These are phyloP conservation scores for Conidiobolus incongruus DNA, from an alignment of 371 early-diverging fungal species.

Conservation along the genomic window DNA sequence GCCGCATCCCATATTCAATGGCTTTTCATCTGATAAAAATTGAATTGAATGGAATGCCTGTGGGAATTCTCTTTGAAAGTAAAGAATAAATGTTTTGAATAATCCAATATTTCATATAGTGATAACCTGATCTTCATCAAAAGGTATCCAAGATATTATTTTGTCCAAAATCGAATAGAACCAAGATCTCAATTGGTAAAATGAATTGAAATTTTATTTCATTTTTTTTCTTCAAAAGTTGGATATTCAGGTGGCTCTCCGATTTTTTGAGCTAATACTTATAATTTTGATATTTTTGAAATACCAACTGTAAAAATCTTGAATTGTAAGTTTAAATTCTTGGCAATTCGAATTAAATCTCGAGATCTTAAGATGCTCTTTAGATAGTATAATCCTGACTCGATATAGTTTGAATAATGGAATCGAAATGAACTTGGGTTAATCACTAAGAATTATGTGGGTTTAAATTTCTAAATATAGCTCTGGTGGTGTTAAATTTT, in stretches of 20 bases:
- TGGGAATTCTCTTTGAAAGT: constrained; percentile 13
- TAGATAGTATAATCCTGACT: constrained; percentile 2
- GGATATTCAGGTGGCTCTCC: no score
- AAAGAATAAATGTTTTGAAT: constrained; percentile 12
- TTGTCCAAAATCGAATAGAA: no score
- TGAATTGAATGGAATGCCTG: constrained; percentile 20
- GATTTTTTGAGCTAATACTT: no score
- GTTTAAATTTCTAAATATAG: constrained; percentile 22
- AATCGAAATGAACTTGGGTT: neutral
- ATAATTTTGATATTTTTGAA: no score
- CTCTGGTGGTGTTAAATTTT: constrained; percentile 27
- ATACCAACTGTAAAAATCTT: no score
- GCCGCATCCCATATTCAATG: constrained; percentile 24
- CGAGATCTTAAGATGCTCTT: neutral
- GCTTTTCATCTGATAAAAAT: constrained; percentile 23
- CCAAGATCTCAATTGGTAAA: no score
- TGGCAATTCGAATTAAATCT: neutral
- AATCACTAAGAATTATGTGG: constrained; percentile 7
- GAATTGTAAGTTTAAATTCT: neutral
- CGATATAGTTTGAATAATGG: neutral
- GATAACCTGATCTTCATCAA: no score
- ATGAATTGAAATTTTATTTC: no score
- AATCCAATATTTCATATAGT: neutral
- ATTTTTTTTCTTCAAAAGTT: no score
- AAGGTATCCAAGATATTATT: no score